phyloP scores from a whole-genome alignment of 139 green algal genomes.

The Chlamydomonas schloesseri region DNA sequence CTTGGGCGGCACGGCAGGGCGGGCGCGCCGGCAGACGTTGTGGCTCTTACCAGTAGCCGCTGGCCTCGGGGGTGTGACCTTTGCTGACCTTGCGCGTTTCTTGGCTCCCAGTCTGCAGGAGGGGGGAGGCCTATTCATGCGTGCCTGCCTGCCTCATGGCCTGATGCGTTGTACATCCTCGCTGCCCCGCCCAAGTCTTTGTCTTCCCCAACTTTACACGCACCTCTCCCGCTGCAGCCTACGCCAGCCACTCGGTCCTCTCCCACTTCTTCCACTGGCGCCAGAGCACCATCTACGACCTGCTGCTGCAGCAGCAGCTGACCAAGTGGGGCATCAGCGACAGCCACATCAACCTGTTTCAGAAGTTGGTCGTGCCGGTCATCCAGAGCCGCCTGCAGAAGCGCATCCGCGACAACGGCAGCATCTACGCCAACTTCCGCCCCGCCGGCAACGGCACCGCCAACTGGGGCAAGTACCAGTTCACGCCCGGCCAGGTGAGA shows the following conservation, averaged over 20 bases:
- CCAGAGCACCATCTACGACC: constrained; percentile 1
- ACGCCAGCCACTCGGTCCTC: constrained; percentile 3
- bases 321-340: not conserved
- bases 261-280: constrained; percentile 10
- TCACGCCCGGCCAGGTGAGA: constrained; percentile 3
- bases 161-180: not conserved
- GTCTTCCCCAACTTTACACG: not conserved
- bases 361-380: not conserved
- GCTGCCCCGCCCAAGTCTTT: not conserved
- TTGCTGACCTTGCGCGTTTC: not conserved
- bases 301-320: not conserved
- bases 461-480: constrained; percentile 16
- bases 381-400: not conserved
- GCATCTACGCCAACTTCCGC: not conserved
- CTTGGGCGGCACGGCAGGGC: not conserved
- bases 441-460: not conserved
- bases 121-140: too few species aligned
- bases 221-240: not conserved
- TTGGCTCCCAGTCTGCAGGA: not conserved
- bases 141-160: not conserved
- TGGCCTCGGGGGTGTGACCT: not conserved
- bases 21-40: not conserved
- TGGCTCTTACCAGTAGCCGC: not conserved
- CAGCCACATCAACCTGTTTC: not conserved
- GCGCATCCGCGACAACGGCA: not conserved